Base-by-base conservation (phyloP, 2,329 filamentous ascomycete genomes). In the Fusarium torulosum region DNA sequence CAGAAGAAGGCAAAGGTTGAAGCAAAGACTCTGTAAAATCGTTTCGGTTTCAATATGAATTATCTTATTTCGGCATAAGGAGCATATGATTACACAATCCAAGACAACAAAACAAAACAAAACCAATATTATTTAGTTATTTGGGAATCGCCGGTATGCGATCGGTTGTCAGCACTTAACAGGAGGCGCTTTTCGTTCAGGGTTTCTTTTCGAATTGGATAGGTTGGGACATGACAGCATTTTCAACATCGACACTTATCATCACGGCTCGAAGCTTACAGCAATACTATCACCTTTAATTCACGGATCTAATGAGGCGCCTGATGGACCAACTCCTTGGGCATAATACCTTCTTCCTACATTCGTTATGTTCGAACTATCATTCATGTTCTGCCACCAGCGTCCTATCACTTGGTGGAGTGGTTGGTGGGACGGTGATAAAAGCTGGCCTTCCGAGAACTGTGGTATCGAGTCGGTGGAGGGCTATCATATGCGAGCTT, bases 1-100 rank as follows among this genome's bases (percentile, higher is more conserved):
- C 79, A 78, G 43, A 73, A 72, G 45, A 55, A 53, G 47, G 77
- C 25, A 45, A 50, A 41, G 52, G 50, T 42, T 46, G 46, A 41
- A 52, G 58, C 35, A 23, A 63, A 71, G 41, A 40, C 46, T 27
- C 37, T 55, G 50, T 61, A 63, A 56, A 61, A 37, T 44, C 38
- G 52, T 57, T 35, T 59, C 64, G 70, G 35, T 51, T 49, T 56
- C 53, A n/a, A 42, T 70, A 73, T 63, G 66, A 74, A 55, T 47
- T 53, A 47, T 61, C 69, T 62, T 53, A 67, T 63, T 71, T 63
- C 56, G 35, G 50, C 47, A 67, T 59, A 70, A 51, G 66, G 64
- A 61, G 63, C 55, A 66, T 51, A 74, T 63, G 62, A 72, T 50
- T 54, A 61, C 27, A 51, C 43, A 62, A 37, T 37, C 37, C 27